A percentile compares a stretch with the other conserved stretches of the same genome.
Conservation (phyloP, 306 rosid genomes). For the Cicer bijugum region DNA sequence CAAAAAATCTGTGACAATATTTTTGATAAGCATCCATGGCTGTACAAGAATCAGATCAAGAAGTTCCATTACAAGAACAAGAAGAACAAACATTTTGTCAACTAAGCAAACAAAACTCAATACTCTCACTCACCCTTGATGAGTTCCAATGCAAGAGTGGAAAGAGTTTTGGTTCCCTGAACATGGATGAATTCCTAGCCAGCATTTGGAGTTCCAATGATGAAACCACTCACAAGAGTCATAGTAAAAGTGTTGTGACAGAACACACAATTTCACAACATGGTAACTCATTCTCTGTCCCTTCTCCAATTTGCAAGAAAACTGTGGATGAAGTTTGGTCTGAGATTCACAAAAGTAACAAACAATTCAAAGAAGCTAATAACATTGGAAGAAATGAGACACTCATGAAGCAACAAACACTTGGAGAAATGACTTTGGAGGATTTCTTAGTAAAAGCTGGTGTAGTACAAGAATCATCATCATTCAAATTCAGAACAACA, state of each 20-base stretch:
- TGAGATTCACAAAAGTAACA: slow-evolving; percentile 54
- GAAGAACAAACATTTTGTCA: slow-evolving; percentile 41
- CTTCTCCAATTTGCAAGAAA: slow-evolving; percentile 67
- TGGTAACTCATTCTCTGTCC: slow-evolving; percentile 46
- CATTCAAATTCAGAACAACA: slow-evolving; percentile 13
- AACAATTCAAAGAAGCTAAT: not conserved
- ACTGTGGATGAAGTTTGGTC: slow-evolving; percentile 75
- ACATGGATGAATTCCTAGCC: slow-evolving; percentile 76
- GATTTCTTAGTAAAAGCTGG: slow-evolving; percentile 80
- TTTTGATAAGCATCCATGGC: slow-evolving; percentile 20
- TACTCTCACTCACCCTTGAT: slow-evolving; percentile 56
- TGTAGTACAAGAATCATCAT: slow-evolving; percentile 54
- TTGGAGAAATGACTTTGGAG: slow-evolving; percentile 72
- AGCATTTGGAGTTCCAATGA: slow-evolving; percentile 65
- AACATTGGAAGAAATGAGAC: slow-evolving; percentile 6
- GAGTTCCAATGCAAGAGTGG: slow-evolving; percentile 65
- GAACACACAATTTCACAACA: slow-evolving; percentile 38
- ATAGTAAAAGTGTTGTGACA: slow-evolving; percentile 28
- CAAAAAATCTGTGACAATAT: not conserved
- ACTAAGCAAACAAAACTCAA: slow-evolving; percentile 47
- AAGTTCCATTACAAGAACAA: slow-evolving; percentile 39
- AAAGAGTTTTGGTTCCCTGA: slow-evolving; percentile 62
- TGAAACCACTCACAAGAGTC: slow-evolving; percentile 19
- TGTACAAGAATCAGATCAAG: slow-evolving; percentile 37
- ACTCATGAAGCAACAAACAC: slow-evolving; percentile 50